Evolutionary conservation across 441 rosid genomes (phyloP).

Genomic region (Macaranga tanarius): DNA sequence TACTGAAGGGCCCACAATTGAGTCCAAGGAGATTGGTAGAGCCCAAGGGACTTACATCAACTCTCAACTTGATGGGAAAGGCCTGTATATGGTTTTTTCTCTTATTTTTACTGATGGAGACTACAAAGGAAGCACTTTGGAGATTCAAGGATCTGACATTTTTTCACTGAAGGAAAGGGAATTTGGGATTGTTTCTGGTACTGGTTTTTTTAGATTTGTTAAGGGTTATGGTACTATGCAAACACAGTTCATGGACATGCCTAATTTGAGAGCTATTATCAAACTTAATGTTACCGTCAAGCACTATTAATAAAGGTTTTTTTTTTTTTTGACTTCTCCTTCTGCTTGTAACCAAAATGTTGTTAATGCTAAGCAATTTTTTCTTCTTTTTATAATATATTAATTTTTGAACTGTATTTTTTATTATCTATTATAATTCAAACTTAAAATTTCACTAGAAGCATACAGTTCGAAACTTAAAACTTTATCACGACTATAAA

Average conservation of each 20-base stretch:
- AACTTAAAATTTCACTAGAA: too few relatives aligned
- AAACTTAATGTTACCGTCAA: slow-evolving; percentile 43
- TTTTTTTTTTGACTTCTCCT: too few relatives aligned
- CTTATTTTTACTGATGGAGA: slow-evolving; percentile 40
- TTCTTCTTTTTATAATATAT: too few relatives aligned
- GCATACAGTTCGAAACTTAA: too few relatives aligned
- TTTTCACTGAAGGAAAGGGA: slow-evolving; percentile 39
- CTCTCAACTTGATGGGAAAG: slow-evolving; percentile 47
- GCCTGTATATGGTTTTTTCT: slow-evolving; percentile 39
- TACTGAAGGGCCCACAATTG: slow-evolving; percentile 36
- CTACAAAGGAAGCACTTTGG: slow-evolving; percentile 39
- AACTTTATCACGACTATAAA: too few relatives aligned
- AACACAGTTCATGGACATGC: slow-evolving; percentile 38
- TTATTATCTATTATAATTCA: too few relatives aligned
- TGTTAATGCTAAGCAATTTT: too few relatives aligned
- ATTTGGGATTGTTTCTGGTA: slow-evolving; percentile 46
- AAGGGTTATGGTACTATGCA: slow-evolving; percentile 41
- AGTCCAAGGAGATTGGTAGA: slow-evolving; percentile 41
- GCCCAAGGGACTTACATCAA: slow-evolving; percentile 45
- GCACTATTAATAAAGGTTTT: slow-evolving; percentile 20
- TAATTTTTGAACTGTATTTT: too few relatives aligned
- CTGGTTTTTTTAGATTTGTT: slow-evolving; percentile 40
- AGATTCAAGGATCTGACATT: slow-evolving; percentile 45
- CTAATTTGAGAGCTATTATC: slow-evolving; percentile 35
- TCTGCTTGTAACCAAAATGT: too few relatives aligned